Base-by-base conservation (phyloP, 441 rosid species). In the Erysimum cheiri region DNA sequence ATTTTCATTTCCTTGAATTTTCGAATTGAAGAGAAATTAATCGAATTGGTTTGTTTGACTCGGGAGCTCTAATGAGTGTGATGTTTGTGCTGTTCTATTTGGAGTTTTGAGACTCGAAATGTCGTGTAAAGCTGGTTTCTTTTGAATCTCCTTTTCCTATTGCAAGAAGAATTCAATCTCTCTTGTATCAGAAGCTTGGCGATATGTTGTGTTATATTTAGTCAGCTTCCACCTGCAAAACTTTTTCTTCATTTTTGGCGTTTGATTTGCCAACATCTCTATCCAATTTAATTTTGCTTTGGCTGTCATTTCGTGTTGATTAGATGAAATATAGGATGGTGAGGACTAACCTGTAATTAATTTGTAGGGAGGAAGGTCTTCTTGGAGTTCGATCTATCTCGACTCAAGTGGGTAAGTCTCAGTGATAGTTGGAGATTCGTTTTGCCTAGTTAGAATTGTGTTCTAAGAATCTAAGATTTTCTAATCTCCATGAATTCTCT, bases 331-430 rank as follows among this genome's bases (percentile, higher is more conserved):
- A 49, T 37, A 40, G 31, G 63, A 57, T 24, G 47, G n/a, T 33
- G 41, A 64, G 35, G 61, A 77, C 60, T 62, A 53, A 55, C 69
- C 15, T 36, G 72, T 19, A 58, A 59, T 49, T 50, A 22, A 2
- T 57, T 76, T 76, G 56, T 87, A 95, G 98, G 86, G 93, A 87
- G 65, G 90, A 95, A 33, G 83, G 71, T 26, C 90, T 84, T 71
- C 52, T 82, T 64, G 99, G 98, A 61, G 77, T 79, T 43, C 90
- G 99, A 5, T 81, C 78, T 67, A 80, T 92, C 84, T 95, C 99
- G 1, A 95, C 97, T 59, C 99, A 95, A 90, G 66, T 86, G 19
- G 93, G 99, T 90, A 77, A 81, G 94, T 43, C 46, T 58, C 9
- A 6, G 29, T 64, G 60, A 13, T 67, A 4, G 26, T 2, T 58